Conservation (phyloP, 78 protist species). For the Speleostelium caveatum region DNA sequence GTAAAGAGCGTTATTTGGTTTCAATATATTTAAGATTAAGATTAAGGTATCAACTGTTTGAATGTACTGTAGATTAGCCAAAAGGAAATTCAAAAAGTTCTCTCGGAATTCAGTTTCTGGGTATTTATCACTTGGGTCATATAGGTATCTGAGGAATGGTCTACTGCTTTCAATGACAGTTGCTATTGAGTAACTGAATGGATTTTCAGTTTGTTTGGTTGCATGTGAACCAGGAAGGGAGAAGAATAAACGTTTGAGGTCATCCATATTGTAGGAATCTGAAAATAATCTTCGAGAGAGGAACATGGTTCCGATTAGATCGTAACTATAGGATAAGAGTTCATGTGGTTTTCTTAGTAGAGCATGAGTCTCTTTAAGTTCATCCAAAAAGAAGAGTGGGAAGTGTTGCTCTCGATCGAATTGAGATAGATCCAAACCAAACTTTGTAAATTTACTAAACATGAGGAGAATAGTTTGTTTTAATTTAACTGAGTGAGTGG, state of each 20-base stretch:
- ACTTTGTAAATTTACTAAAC: slow-evolving; percentile 45
- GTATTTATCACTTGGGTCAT: slow-evolving; percentile 59
- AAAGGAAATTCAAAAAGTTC: slow-evolving; percentile 15
- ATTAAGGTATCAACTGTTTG: slow-evolving; percentile 38
- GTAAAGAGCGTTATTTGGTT: slow-evolving; percentile 19
- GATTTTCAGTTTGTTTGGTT: background rate
- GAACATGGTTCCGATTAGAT: slow-evolving; percentile 38
- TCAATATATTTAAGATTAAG: background rate
- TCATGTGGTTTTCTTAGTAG: slow-evolving; percentile 16
- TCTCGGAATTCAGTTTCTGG: slow-evolving; percentile 67
- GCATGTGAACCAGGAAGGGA: no score
- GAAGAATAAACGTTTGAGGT: slow-evolving; percentile 9
- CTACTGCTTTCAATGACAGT: slow-evolving; percentile 31
- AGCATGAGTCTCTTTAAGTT: slow-evolving; percentile 51
- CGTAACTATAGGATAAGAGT: slow-evolving; percentile 28
- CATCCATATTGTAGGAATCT: slow-evolving; percentile 11
- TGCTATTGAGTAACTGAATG: slow-evolving; percentile 7
- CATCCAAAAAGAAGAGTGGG: slow-evolving; percentile 27
- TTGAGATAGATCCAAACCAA: slow-evolving; percentile 56
- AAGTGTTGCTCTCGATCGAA: slow-evolving; percentile 49
- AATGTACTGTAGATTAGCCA: slow-evolving; percentile 15
- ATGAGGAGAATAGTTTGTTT: slow-evolving; percentile 26
- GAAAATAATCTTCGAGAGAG: background rate
- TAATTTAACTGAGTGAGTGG: slow-evolving; percentile 21
- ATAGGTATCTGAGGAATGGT: slow-evolving; percentile 29